These are phyloP conservation scores for Silene uniflora DNA, from an alignment of 148 eudicot genomes.

Conservation along the genomic window DNA sequence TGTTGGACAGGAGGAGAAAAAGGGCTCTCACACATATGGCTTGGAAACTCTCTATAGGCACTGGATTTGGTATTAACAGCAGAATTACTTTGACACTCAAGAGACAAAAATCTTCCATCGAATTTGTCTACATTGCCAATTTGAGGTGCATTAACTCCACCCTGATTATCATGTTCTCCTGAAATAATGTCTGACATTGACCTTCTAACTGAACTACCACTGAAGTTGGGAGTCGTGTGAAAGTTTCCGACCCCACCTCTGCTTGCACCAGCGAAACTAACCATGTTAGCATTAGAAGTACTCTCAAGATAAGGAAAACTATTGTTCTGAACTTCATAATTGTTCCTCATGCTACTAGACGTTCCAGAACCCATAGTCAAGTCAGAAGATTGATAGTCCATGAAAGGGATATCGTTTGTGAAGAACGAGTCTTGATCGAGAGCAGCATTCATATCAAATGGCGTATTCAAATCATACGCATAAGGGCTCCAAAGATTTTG, in stretches of 20 bases:
- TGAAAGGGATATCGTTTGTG: not conserved
- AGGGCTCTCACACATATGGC: not conserved
- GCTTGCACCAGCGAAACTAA: not conserved
- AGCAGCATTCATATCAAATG: not conserved
- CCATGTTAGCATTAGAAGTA: not conserved
- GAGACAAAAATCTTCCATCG: slow-evolving; percentile 26
- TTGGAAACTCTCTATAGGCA: not conserved
- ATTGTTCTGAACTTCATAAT: slow-evolving; percentile 10
- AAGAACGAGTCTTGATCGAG: not conserved
- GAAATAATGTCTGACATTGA: not conserved
- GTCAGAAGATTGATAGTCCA: slow-evolving; percentile 6
- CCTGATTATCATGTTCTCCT: slow-evolving; percentile 16
- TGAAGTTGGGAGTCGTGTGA: slow-evolving; percentile 9
- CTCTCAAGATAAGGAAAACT: not conserved
- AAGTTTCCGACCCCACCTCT: slow-evolving; percentile 2
- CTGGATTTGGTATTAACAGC: not conserved
- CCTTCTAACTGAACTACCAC: not conserved
- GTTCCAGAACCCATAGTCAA: not conserved
- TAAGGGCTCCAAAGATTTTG: not conserved
- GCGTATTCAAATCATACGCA: slow-evolving; percentile 14
- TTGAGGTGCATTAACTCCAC: slow-evolving; percentile 7
- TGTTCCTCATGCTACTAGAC: not conserved
- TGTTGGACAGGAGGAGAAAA: not conserved
- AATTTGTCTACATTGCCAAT: slow-evolving; percentile 6
- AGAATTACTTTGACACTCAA: slow-evolving; percentile 17